Evolutionary conservation across 1,139 yeast genomes (phyloP), one percentile per base, ranked within the genome.

Genomic region (Saccharomycopsis hybrid): DNA sequence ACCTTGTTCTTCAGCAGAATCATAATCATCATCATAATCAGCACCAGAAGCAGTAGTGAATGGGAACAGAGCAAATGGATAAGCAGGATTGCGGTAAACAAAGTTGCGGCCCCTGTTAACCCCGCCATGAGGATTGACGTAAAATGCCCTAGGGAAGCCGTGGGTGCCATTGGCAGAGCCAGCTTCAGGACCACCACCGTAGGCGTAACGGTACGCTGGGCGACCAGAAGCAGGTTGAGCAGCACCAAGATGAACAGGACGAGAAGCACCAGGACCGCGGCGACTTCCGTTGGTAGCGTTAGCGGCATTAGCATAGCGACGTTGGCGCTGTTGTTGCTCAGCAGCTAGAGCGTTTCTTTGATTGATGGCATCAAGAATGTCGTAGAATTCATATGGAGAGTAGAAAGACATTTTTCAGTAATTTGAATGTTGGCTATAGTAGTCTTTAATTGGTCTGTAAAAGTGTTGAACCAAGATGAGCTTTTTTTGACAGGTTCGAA

Each of bases 331-430:
- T 27, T 39, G 48, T 29, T 46, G 49, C 29, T 36, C 44, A 33
- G 36, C 4, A 8, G 43, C 41, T 11, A 24, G 28, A 11, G 47
- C 47, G 7, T 36, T 28, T 32, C 44, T 39, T 33, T 48, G 51
- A 41, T 32, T 38, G 31, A 43, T 8, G 13, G 43, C 37, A 28
- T 46, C 40, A 18, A 41, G 5, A 38, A 48, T 18, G 27, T 48
- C 47, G 43, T 38, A 44, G 37, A 36, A 31, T 24, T 43, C 42
- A 30, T 36, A 43, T 4, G 38, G 45, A 11, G 27, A n/a, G 51
- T 48, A 48, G 41, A 40, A 48, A 11, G 51, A 48, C 51, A 48
- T 48, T 5, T 13, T 46, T 11, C 8, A n/a, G 30, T 18, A 18
- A 18, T 18, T 18, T 18, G 18, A 18, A 18, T 18, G 18, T 18